Conservation (phyloP, 2,329 filamentous ascomycete species). For the Chrysosporium keratinophilum region DNA sequence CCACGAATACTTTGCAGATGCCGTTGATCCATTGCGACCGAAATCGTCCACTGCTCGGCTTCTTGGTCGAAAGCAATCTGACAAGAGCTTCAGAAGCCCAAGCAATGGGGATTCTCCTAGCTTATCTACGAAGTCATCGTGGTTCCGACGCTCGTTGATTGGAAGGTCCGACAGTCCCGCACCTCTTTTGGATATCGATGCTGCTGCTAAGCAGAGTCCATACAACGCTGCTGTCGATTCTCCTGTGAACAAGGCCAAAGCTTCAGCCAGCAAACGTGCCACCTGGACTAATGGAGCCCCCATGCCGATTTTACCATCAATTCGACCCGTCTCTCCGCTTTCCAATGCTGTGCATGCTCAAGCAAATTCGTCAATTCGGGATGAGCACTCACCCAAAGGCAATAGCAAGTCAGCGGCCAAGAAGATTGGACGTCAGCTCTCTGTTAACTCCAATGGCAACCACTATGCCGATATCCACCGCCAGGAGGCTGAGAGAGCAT, state of each 20-base stretch:
- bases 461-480: slow-evolving; percentile 84
- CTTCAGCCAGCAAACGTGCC: slow-evolving; percentile 64
- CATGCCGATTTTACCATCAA: slow-evolving; percentile 92
- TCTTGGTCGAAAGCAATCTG: slow-evolving; percentile 81
- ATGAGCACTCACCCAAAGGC: slow-evolving; percentile 19
- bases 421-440: slow-evolving; percentile 92
- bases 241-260: slow-evolving; percentile 35
- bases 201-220: neutral
- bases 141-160: slow-evolving; percentile 93
- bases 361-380: slow-evolving; percentile 55
- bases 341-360: slow-evolving; percentile 87
- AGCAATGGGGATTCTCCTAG: slow-evolving; percentile 55
- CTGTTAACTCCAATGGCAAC: slow-evolving; percentile 81
- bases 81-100: slow-evolving; percentile 54
- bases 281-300: slow-evolving; percentile 90
- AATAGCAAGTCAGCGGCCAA: slow-evolving; percentile 57
- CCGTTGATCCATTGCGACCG: slow-evolving; percentile 81
- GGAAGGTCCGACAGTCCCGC: slow-evolving; percentile 62
- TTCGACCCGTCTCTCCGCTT: slow-evolving; percentile 90
- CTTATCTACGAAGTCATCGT: slow-evolving; percentile 74
- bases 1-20: slow-evolving; percentile 90
- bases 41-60: slow-evolving; percentile 79
- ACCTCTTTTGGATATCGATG: slow-evolving; percentile 38
- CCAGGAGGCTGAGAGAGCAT: slow-evolving; percentile 78
- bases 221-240: slow-evolving; percentile 25